A percentile compares a stretch with the other conserved stretches of the same genome.
Conservation (phyloP, 345 rosid species). For the Cardiospermum halicacabum region DNA sequence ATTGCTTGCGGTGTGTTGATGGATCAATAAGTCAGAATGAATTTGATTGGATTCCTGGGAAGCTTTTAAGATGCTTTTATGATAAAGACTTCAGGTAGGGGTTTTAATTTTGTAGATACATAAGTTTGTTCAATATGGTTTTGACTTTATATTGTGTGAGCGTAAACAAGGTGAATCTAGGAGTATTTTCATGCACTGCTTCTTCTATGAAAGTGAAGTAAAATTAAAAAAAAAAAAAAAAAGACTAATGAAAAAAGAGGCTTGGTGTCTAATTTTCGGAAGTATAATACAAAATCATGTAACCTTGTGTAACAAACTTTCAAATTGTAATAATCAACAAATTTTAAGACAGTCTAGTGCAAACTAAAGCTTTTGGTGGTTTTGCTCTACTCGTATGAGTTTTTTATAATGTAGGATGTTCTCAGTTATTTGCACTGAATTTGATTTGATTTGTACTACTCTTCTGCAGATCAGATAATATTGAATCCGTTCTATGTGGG, state of each 20-base stretch:
- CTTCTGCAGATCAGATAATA: conserved; percentile 81
- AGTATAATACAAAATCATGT: too few relatives aligned
- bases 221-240: not conserved
- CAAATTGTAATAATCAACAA: conserved; percentile 1
- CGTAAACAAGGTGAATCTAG: not conserved
- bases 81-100: conserved; percentile 90
- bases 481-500: conserved; percentile 65
- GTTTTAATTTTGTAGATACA: conserved; percentile 3
- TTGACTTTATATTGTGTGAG: not conserved
- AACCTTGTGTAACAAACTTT: not conserved
- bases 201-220: conserved; percentile 2
- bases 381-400: conserved; percentile 1
- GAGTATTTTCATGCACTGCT: not conserved
- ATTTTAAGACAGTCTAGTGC: not conserved
- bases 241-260: not conserved
- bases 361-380: not conserved
- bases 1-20: conserved; percentile 50
- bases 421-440: not conserved
- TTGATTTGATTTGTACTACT: conserved; percentile 15
- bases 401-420: not conserved
- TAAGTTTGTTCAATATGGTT: not conserved
- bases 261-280: too few relatives aligned
- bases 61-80: conserved; percentile 83
- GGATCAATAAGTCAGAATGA: conserved; percentile 40
- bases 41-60: conserved; percentile 97